phyloP scores from a whole-genome alignment of 805 yeast genomes.

The Lipomyces orientalis region DNA sequence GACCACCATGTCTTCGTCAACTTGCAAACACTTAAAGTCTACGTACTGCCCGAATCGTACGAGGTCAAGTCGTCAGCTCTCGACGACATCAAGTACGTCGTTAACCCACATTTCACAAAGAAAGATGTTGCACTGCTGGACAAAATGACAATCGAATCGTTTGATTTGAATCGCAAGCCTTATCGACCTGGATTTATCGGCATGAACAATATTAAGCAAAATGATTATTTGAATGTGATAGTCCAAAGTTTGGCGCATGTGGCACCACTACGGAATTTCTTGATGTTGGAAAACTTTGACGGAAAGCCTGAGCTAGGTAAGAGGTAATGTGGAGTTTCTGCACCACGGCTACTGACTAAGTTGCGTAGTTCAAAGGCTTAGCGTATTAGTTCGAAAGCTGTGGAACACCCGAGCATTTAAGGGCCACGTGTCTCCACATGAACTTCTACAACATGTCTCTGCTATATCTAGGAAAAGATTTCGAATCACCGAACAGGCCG shows the following conservation, averaged over 20 bases:
- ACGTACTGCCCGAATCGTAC: constrained; percentile 67
- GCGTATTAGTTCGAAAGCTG: constrained; percentile 58
- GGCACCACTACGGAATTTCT: constrained; percentile 54
- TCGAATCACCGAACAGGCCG: constrained; percentile 48
- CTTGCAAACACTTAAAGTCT: constrained; percentile 56
- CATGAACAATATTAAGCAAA: constrained; percentile 57
- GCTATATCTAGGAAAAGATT: constrained; percentile 53
- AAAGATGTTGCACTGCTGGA: constrained; percentile 48
- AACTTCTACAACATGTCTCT: constrained; percentile 59
- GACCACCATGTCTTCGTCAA: constrained; percentile 69
- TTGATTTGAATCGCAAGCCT: constrained; percentile 53
- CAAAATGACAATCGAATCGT: constrained; percentile 38
- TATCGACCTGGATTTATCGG: constrained; percentile 73
- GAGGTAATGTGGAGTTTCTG: background rate
- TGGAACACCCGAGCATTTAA: constrained; percentile 69
- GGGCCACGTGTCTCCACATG: constrained; percentile 70
- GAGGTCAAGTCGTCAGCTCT: constrained; percentile 52
- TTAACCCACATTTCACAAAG: constrained; percentile 57
- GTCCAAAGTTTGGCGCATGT: constrained; percentile 64
- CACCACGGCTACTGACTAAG: background rate
- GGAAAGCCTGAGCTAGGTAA: constrained; percentile 45
- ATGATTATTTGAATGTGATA: constrained; percentile 63
- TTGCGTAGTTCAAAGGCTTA: constrained; percentile 48
- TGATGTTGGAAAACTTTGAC: constrained; percentile 45
- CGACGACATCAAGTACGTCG: constrained; percentile 58